Evolutionary conservation across 345 rosid genomes (phyloP), one percentile per base, ranked within the genome.

Genomic region (Moringa oleifera): DNA sequence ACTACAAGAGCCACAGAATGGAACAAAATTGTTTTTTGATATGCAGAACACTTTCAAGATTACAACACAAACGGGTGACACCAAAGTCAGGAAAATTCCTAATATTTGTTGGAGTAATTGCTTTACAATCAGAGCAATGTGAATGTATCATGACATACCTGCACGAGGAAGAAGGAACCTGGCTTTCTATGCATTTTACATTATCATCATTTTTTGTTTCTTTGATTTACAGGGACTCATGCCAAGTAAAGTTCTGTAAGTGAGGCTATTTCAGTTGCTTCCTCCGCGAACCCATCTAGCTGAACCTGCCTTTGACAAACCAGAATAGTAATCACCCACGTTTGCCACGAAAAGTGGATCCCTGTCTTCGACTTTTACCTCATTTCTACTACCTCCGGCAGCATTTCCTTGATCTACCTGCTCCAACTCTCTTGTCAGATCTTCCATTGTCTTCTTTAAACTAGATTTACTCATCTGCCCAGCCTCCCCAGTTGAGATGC

Each of bases 281-380:
- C 80, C 75, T 58, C 86, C 80, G 36, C 78, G 88, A 45, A 87
- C 63, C 82, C 75, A 84, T 59, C 90, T 73, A 55, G 82, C 57
- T 19, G 90, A 87, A 21, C 85, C 81, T 31, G 91, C 67, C 71
- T 70, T 86, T 21, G 90, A 70, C 70, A 85, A 59, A 50, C 95
- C 81, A 0, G 95, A 78, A 66, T 81, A 80, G 70, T 83, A 84
- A 77, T 85, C 95, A 33, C 97, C 96, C 9, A 92, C 93, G 55
- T 92, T 90, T 57, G 95, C 99, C 23, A 94, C 99, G 62, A 90
- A 94, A 22, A 94, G 75, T 9, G 97, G 97, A 79, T 94, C 97
- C 74, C 95, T 75, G 54, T 86, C 93, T 67, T 83, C 85, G 0
- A 62, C 53, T 72, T 70, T 79, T 18, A 67, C 55, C 28, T 76